Evolutionary conservation across 2,329 filamentous ascomycete species (phyloP).

Genomic region (Pseudopyrenochaeta lycopersici): DNA sequence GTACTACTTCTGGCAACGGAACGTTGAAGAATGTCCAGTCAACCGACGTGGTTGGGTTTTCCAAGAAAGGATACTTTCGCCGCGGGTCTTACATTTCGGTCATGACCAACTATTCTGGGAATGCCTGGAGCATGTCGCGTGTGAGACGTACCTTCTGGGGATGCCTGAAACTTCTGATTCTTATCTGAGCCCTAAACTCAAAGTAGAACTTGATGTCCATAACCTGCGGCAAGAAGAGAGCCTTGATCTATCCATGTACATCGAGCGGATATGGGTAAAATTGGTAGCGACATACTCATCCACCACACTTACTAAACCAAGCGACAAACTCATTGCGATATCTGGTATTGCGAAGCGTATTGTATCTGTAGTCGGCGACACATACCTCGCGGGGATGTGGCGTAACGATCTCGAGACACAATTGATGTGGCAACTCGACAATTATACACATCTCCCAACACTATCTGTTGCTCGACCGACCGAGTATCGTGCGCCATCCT

Average conservation of each 20-base stretch:
- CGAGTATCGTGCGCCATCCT: slow-evolving; percentile 17
- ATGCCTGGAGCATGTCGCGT: slow-evolving; percentile 10
- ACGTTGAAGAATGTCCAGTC: background rate
- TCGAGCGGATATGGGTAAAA: background rate
- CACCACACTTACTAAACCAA: slow-evolving; percentile 1
- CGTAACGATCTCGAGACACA: slow-evolving; percentile 2
- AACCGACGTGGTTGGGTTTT: slow-evolving; percentile 17
- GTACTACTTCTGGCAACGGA: background rate
- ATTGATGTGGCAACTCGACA: background rate
- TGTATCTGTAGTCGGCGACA: background rate
- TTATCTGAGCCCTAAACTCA: background rate
- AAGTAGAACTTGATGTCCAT: background rate
- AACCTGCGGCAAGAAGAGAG: background rate
- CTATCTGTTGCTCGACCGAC: background rate
- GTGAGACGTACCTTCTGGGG: slow-evolving; percentile 11
- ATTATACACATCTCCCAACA: background rate
- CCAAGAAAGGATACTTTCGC: slow-evolving; percentile 25
- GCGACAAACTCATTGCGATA: slow-evolving; percentile 18
- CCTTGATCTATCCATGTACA: background rate
- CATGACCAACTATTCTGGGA: slow-evolving; percentile 27
- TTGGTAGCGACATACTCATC: background rate
- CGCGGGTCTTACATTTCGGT: slow-evolving; percentile 23
- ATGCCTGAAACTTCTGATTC: background rate
- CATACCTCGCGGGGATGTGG: slow-evolving; percentile 21
- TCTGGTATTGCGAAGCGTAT: slow-evolving; percentile 17